Evolutionary conservation across 2,329 filamentous ascomycete genomes (phyloP), one percentile per base, ranked within the genome.

Genomic region (Pseudogymnoascus sp.): DNA sequence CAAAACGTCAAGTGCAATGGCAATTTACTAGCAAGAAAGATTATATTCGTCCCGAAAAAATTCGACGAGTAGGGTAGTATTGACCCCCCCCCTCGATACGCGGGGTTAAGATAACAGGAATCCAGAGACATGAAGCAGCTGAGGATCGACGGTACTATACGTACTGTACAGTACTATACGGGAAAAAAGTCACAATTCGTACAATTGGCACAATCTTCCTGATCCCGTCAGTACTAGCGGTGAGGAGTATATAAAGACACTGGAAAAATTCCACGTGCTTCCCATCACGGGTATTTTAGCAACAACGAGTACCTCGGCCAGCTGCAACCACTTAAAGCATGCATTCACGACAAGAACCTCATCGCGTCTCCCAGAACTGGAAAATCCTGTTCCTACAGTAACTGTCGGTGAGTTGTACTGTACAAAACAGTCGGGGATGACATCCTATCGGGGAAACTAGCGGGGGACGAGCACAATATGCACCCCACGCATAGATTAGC

Each of bases 391-490:
- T 55, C n/a, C 49, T 33, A 33, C 49, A 55, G 49, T 55, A 55
- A 55, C 49, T 55, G 49, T 55, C 49, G 49, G 49, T 55, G 49
- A 55, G 49, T 55, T 55, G 49, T 55, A 55, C 49, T 33, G 49
- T 55, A 55, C 49, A 55, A 55, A 33, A 33, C 12, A 16, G 49
- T 33, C 49, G 25, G 49, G 49, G 49, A 55, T 55, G 28, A 18
- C 49, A 31, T 55, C 49, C 49, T 55, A 33, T 55, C 49, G 28
- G 49, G 49, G n/a, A 55, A 55, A 55, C 49, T 55, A 55, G 49
- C 11, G 49, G 49, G 45, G 49, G 18, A 5, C 45, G 4, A 55
- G 5, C 9, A 5, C 9, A 55, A 33, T 55, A 55, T 55, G 49
- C 28, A 55, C 49, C 49, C 49, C 49, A 55, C 49, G 49, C 49